Evolutionary conservation across 2,329 filamentous ascomycete genomes (phyloP).

Genomic region (Nigrospora sphaerica): DNA sequence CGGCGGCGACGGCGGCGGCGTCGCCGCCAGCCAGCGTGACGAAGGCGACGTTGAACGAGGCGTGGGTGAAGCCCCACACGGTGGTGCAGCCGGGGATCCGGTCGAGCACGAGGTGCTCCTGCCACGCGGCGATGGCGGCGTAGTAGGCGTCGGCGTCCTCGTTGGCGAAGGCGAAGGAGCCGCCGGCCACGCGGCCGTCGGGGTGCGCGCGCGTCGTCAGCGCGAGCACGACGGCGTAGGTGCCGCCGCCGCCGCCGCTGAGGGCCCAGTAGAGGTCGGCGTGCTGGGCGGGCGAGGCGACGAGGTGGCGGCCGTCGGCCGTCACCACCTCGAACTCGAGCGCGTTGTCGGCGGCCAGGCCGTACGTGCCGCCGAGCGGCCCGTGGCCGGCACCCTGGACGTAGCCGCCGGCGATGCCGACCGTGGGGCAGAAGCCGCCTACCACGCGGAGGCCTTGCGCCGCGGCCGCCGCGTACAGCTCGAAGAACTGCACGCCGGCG

Average conservation of each 20-base stretch:
- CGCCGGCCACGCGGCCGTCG: constrained; percentile 16
- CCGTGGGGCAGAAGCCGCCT: constrained; percentile 26
- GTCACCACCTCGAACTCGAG: constrained; percentile 11
- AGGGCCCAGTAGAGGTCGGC: constrained; percentile 47
- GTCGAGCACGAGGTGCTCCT: background rate
- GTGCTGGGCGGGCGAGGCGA: constrained; percentile 31
- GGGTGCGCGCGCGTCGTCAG: constrained; percentile 38
- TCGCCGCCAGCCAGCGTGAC: background rate
- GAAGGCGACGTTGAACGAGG: background rate
- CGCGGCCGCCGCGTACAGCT: constrained; percentile 9
- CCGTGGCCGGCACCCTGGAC: constrained; percentile 39
- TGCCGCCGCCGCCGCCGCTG: constrained; percentile 40
- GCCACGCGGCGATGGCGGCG: constrained; percentile 1
- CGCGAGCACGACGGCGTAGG: constrained; percentile 40
- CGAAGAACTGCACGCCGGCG: constrained; percentile 12
- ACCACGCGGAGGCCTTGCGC: constrained; percentile 24
- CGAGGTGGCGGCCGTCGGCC: constrained; percentile 15
- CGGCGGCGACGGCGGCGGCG: too few relatives aligned
- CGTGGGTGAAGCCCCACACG: background rate
- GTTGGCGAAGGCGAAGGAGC: background rate
- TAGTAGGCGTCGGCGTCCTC: background rate
- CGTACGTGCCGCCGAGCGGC: constrained; percentile 25
- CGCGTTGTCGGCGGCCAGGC: constrained; percentile 38
- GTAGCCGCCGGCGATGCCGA: constrained; percentile 39
- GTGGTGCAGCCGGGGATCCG: constrained; percentile 1